Percentiles rank a stretch among this genome's conserved stretches.
Conservation (phyloP, 2,329 filamentous ascomycete species). For the Zopfia rhizophila region DNA sequence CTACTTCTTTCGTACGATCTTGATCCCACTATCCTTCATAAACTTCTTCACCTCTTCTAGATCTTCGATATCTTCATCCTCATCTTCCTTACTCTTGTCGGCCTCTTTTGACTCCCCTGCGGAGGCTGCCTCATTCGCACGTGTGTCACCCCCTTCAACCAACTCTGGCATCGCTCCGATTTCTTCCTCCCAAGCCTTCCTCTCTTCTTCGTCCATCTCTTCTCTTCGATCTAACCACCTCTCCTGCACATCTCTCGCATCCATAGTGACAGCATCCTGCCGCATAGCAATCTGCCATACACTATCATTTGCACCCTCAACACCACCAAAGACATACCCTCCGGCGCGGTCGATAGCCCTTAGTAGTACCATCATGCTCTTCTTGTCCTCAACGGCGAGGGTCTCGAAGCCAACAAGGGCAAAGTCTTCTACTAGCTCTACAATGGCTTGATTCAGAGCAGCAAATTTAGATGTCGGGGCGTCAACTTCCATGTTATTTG, state of each 20-base stretch:
- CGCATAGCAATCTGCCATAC: constrained; percentile 98
- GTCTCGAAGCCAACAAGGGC: constrained; percentile 92
- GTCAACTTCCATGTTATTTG: constrained; percentile 50
- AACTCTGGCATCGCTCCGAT: constrained; percentile 58
- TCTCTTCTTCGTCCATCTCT: constrained; percentile 84
- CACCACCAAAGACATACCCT: constrained; percentile 90
- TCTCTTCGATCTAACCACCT: constrained; percentile 93
- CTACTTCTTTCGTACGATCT: constrained; percentile 77
- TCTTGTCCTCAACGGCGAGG: constrained; percentile 94
- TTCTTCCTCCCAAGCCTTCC: constrained; percentile 79
- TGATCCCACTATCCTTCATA: constrained; percentile 71
- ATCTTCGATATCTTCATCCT: constrained; percentile 49
- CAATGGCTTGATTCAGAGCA: constrained; percentile 85
- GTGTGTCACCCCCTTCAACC: constrained; percentile 20
- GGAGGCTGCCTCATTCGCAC: constrained; percentile 12
- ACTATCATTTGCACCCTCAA: constrained; percentile 92
- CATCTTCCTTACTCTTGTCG: constrained; percentile 19
- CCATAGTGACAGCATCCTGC: constrained; percentile 74
- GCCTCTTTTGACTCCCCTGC: constrained; percentile 9
- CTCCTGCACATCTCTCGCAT: constrained; percentile 91
- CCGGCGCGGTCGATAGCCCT: constrained; percentile 90
- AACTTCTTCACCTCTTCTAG: constrained; percentile 52
- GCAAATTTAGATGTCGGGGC: constrained; percentile 72
- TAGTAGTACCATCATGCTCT: constrained; percentile 92
- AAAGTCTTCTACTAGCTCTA: constrained; percentile 88